These are phyloP conservation scores for Lactifluus subvellereus DNA, from an alignment of 768 basidiomycete genomes.

Conservation along the genomic window DNA sequence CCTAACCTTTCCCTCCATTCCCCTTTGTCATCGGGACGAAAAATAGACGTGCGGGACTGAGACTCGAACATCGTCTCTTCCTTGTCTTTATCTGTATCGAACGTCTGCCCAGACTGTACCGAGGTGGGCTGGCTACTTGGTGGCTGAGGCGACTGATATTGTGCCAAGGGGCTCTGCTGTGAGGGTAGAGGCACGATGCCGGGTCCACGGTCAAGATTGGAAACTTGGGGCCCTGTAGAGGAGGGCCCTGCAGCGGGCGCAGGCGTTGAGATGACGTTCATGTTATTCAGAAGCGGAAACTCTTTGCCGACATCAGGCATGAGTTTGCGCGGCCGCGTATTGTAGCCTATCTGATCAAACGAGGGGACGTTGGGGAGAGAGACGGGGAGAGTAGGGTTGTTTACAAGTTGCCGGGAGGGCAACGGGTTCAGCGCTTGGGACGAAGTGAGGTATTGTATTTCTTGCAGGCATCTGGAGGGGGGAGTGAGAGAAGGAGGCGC, in stretches of 20 bases:
- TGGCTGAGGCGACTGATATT: constrained; percentile 28
- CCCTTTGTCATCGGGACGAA: constrained; percentile 76
- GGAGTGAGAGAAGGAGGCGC: constrained; percentile 38
- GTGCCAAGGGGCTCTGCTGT: constrained; percentile 27
- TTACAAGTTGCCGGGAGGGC: constrained; percentile 75
- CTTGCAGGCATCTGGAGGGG: constrained; percentile 78
- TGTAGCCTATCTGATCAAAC: constrained; percentile 69
- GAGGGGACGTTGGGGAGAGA: constrained; percentile 65
- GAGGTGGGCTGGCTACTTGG: constrained; percentile 26
- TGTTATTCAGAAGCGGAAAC: constrained; percentile 57
- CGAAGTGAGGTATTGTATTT: constrained; percentile 96
- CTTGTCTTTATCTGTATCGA: constrained; percentile 38
- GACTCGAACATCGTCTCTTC: constrained; percentile 43
- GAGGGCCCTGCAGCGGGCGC: constrained; percentile 39
- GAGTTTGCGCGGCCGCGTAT: constrained; percentile 74
- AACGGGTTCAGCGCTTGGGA: constrained; percentile 96
- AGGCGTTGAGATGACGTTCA: constrained; percentile 48
- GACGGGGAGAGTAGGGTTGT: constrained; percentile 57
- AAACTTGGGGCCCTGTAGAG: constrained; percentile 37
- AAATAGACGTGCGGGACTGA: constrained; percentile 66
- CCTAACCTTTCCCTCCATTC: constrained; percentile 83
- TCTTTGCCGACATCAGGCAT: constrained; percentile 74
- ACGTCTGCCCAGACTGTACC: constrained; percentile 31
- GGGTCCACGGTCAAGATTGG: constrained; percentile 45
- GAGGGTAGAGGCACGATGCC: constrained; percentile 29